Conservation (phyloP, 78 protist genomes). For the Pelomyxa schiedti region DNA sequence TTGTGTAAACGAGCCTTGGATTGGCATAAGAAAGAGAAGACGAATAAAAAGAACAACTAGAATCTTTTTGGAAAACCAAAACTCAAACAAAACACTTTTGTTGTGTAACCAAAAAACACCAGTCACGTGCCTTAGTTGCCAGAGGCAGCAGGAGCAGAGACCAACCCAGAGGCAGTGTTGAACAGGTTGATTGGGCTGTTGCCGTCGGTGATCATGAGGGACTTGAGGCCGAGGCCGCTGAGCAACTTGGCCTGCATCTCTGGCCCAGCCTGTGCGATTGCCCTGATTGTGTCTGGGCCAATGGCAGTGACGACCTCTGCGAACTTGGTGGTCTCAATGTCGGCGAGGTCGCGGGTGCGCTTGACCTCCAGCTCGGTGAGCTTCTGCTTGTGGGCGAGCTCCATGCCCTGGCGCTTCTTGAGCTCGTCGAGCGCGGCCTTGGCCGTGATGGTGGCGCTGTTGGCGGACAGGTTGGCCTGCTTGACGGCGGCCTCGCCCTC, state of each 20-base stretch:
- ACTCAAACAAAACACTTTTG: too few species aligned
- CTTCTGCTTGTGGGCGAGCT: slow-evolving; percentile 29
- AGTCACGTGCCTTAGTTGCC: too few species aligned
- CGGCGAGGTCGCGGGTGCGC: slow-evolving; percentile 22
- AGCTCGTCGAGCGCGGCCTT: slow-evolving; percentile 19
- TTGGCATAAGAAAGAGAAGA: too few species aligned
- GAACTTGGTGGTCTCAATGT: slow-evolving; percentile 54
- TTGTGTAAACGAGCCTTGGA: too few species aligned
- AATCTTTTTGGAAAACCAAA: too few species aligned
- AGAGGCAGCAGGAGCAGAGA: slow-evolving; percentile 15
- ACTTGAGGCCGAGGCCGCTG: slow-evolving; percentile 46
- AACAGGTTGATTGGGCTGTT: slow-evolving; percentile 61
- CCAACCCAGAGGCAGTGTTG: slow-evolving; percentile 61
- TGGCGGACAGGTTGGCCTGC: slow-evolving; percentile 44
- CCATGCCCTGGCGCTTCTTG: slow-evolving; percentile 16
- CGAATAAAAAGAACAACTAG: too few species aligned
- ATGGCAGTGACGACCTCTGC: slow-evolving; percentile 29
- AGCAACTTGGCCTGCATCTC: slow-evolving; percentile 66
- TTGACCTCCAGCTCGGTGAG: slow-evolving; percentile 37
- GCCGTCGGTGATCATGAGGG: slow-evolving; percentile 69
- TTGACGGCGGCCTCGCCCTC: slow-evolving; percentile 55
- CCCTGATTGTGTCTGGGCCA: slow-evolving; percentile 56
- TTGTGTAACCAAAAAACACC: too few species aligned
- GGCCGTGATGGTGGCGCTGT: slow-evolving; percentile 38
- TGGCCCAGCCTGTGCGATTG: slow-evolving; percentile 72